Evolutionary conservation across 2,329 filamentous ascomycete genomes (phyloP), one percentile per base, ranked within the genome.

Genomic region (Pseudocercospora fijiensis): DNA sequence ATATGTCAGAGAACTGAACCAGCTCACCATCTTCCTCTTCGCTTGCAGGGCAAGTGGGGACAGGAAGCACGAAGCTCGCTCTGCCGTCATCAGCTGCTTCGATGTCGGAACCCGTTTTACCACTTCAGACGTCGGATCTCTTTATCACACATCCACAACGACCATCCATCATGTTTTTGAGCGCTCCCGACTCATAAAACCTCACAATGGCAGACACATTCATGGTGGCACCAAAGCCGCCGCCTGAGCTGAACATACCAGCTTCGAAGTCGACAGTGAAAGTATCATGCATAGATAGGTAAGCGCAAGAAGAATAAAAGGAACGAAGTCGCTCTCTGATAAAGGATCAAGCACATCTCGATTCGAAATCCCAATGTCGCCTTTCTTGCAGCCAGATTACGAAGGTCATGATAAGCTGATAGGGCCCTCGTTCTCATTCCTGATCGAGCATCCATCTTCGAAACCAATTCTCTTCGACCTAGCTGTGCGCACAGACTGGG

Each of bases 391-490:
- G 53, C 76, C 78, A 3, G 72, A 75, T 52, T 80, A 81, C 57
- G 71, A 71, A 58, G 79, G 77, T 20, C 73, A 76, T 26, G 71
- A 73, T 1, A 63, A 74, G 13, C 71, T 81, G 16, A 69, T 70
- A 6, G 76, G 75, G 27, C 81, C 81, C 2, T 75, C 78, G 0
- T 79, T 78, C 70, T 78, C 78, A 2, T 85, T 84, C 69, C 73
- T 83, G 1, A 79, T 85, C 58, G 76, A 82, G 60, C 81, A 84
- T 60, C 73, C 76, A 0, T 76, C 76, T 1, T 75, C 74, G 5
- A 76, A 77, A 47, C 76, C 75, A 22, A 69, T 81, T 1, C 70
- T 84, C 3, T 83, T 82, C 65, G 82, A 84, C 62, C 75, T 84
- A 0, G 80, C 79, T 1, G 74, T 80, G 5, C 75, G 78, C 4